These are phyloP conservation scores for Prototheca cutis DNA, from an alignment of 163 green algal genomes.

Conservation along the genomic window DNA sequence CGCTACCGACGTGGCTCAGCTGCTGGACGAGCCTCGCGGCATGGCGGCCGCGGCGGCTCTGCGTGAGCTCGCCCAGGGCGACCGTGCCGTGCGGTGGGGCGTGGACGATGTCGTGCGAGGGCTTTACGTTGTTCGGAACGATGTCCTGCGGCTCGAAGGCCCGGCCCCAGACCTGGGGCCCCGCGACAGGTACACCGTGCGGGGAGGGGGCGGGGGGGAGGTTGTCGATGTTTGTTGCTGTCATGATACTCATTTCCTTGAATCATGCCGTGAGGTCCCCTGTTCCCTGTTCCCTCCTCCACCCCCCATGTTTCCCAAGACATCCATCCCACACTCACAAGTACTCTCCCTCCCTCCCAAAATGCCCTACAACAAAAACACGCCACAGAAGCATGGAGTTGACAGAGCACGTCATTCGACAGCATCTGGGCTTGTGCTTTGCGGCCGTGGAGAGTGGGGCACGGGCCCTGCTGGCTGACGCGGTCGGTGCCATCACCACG, in stretches of 20 bases:
- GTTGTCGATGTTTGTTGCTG: too few relatives aligned
- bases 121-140: conserved; percentile 44
- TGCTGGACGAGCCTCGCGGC: neutral
- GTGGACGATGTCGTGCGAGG: conserved; percentile 33
- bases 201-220: neutral
- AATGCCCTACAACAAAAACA: too few relatives aligned
- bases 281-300: too few relatives aligned
- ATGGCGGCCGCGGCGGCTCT: neutral
- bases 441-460: conserved; percentile 37
- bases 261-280: too few relatives aligned
- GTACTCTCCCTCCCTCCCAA: neutral
- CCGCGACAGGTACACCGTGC: conserved; percentile 14
- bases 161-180: conserved; percentile 54
- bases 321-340: neutral
- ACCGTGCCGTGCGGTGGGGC: conserved; percentile 42
- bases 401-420: conserved; percentile 39
- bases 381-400: conserved; percentile 26
- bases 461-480: conserved; percentile 11
- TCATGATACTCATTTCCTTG: too few relatives aligned
- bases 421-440: conserved; percentile 57
- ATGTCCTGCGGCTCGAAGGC: conserved; percentile 44
- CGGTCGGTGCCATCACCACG: neutral
- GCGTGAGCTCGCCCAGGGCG: neutral
- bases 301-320: too few relatives aligned
- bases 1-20: neutral